Percentiles rank a stretch among this genome's conserved stretches.
Conservation (phyloP, 306 rosid species). For the Cucumis hystrix region DNA sequence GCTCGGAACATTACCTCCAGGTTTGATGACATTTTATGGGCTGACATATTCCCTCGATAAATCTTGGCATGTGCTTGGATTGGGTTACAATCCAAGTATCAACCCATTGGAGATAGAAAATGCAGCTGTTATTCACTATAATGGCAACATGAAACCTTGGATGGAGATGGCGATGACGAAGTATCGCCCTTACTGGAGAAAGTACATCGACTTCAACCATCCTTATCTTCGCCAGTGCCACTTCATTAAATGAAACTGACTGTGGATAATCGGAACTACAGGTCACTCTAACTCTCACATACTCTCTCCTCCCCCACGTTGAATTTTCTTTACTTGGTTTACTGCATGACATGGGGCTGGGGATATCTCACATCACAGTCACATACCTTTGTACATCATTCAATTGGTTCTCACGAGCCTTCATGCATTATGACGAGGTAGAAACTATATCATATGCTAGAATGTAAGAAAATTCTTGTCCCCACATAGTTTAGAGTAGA, state of each 20-base stretch:
- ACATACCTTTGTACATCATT: not conserved
- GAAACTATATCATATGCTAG: not conserved
- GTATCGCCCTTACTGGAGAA: slow-evolving; percentile 74
- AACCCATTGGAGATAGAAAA: slow-evolving; percentile 45
- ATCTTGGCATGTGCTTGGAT: slow-evolving; percentile 97
- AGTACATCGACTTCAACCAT: slow-evolving; percentile 60
- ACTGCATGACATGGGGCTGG: slow-evolving; percentile 5
- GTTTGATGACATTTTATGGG: slow-evolving; percentile 85
- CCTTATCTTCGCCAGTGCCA: slow-evolving; percentile 67
- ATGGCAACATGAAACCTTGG: slow-evolving; percentile 98
- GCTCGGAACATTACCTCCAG: slow-evolving; percentile 93
- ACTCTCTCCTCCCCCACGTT: not conserved
- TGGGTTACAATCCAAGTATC: slow-evolving; percentile 88
- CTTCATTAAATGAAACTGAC: slow-evolving; percentile 27
- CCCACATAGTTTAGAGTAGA: not conserved
- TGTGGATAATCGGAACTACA: not conserved
- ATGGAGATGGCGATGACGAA: slow-evolving; percentile 78
- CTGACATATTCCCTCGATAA: slow-evolving; percentile 69
- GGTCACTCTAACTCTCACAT: not conserved
- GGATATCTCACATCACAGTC: not conserved
- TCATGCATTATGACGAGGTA: not conserved
- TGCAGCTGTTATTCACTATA: slow-evolving; percentile 88
- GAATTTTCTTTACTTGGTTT: not conserved
- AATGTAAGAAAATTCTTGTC: not conserved
- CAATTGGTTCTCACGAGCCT: not conserved